Conservation (phyloP, 495 filamentous ascomycete species). For the Astrothelium subdiscretum region DNA sequence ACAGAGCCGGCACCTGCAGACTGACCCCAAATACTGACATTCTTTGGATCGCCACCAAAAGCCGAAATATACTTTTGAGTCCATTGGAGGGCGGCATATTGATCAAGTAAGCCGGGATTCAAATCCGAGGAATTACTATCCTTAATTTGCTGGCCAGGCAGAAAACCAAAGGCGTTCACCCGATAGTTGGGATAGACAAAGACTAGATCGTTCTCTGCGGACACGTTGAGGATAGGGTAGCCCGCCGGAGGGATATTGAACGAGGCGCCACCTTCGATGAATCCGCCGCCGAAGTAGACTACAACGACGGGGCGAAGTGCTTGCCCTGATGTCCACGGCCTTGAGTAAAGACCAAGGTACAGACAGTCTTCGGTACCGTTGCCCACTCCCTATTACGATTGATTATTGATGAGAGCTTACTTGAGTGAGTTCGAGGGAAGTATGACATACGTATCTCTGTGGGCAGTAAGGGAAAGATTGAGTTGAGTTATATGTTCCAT, state of each 20-base stretch:
- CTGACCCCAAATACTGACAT: conserved; percentile 30
- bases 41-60: conserved; percentile 23
- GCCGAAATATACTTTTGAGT: conserved; percentile 20
- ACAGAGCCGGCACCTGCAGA: conserved; percentile 45
- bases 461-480: conserved; percentile 47
- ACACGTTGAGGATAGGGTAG: conserved; percentile 45
- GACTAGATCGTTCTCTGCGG: conserved; percentile 36
- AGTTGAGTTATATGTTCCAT: conserved; percentile 44
- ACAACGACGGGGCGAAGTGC: conserved; percentile 42
- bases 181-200: conserved; percentile 45
- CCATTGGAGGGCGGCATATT: conserved; percentile 22
- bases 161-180: conserved; percentile 47
- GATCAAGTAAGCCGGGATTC: conserved; percentile 24
- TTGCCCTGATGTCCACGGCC: conserved; percentile 38
- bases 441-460: conserved; percentile 33
- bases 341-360: conserved; percentile 47
- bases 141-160: conserved; percentile 41
- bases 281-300: conserved; percentile 51
- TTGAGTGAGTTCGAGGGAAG: not conserved
- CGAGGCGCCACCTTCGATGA: conserved; percentile 45
- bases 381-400: conserved; percentile 6
- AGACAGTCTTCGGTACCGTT: conserved; percentile 55
- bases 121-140: conserved; percentile 33
- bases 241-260: conserved; percentile 43
- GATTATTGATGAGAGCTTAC: not conserved